Percentiles rank a stretch among this genome's conserved stretches.
phyloP scores from a whole-genome alignment of 495 filamentous ascomycete genomes.

The Daldinia grandis region DNA sequence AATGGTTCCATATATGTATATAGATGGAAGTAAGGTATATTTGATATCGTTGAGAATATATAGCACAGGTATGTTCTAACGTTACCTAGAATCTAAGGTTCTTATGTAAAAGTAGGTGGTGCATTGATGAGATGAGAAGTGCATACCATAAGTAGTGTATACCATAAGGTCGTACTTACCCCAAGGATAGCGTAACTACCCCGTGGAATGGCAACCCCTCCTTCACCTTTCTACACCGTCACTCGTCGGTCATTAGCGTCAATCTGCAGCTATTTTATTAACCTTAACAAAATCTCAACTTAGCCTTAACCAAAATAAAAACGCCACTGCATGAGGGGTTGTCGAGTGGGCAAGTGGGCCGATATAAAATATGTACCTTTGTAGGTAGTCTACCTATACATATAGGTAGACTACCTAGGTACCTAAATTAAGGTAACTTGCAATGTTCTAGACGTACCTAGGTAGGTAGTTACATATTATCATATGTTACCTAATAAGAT shows the following conservation, averaged over 20 bases:
- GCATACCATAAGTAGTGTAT: no score
- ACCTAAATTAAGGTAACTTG: no score
- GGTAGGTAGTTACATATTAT: no score
- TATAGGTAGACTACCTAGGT: no score
- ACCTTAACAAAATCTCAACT: not conserved
- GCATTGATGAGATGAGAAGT: not conserved
- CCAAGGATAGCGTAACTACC: constrained; percentile 12
- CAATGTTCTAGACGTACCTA: not conserved
- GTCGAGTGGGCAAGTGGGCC: not conserved
- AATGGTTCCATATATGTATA: not conserved
- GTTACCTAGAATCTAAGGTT: no score
- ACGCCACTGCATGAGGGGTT: constrained; percentile 8
- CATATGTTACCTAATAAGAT: constrained; percentile 16
- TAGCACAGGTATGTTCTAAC: no score
- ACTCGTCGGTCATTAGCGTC: constrained; percentile 30
- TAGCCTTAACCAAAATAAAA: not conserved
- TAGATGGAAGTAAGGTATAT: not conserved
- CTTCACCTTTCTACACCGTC: constrained; percentile 36
- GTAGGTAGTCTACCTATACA: no score
- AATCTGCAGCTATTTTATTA: constrained; percentile 12
- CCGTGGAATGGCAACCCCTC: constrained; percentile 15
- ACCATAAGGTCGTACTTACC: constrained; percentile 1
- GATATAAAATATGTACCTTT: no score
- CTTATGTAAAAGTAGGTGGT: not conserved
- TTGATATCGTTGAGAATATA: no score